These are phyloP conservation scores for Spongiforma sp. DNA, from an alignment of 1,284 basidiomycete species.

Conservation along the genomic window DNA sequence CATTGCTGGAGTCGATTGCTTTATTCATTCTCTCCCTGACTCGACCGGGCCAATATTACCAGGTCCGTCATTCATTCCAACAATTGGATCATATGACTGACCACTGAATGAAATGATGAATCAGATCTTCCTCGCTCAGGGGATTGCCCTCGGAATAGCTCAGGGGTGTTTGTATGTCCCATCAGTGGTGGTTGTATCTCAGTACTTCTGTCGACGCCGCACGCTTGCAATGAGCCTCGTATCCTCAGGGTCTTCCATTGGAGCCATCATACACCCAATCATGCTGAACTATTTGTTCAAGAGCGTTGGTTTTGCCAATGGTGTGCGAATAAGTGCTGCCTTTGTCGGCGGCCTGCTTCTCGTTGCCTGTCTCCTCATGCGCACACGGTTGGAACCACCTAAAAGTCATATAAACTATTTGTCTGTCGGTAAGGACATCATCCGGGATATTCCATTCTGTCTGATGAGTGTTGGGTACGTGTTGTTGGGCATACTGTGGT, in stretches of 20 bases:
- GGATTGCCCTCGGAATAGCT: slow-evolving; percentile 38
- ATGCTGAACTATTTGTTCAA: slow-evolving; percentile 48
- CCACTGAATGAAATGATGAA: background rate
- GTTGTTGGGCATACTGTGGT: background rate
- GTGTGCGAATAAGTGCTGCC: slow-evolving; percentile 38
- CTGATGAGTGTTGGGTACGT: slow-evolving; percentile 28
- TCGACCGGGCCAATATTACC: slow-evolving; percentile 31
- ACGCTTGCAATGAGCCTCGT: slow-evolving; percentile 41
- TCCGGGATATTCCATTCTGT: slow-evolving; percentile 30
- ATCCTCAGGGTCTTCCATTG: slow-evolving; percentile 39
- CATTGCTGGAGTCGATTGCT: slow-evolving; percentile 29
- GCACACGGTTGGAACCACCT: slow-evolving; percentile 34
- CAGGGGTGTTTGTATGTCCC: slow-evolving; percentile 39
- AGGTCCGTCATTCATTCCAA: slow-evolving; percentile 15
- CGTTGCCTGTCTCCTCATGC: slow-evolving; percentile 33
- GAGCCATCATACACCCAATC: slow-evolving; percentile 39
- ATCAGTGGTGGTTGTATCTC: slow-evolving; percentile 36
- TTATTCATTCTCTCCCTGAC: slow-evolving; percentile 36
- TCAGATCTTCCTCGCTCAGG: slow-evolving; percentile 44
- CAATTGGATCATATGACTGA: background rate
- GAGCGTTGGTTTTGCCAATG: slow-evolving; percentile 31
- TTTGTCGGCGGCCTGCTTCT: slow-evolving; percentile 33
- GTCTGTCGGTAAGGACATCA: slow-evolving; percentile 19
- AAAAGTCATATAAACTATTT: slow-evolving; percentile 22
- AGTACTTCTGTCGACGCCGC: slow-evolving; percentile 39